Conservation (phyloP, 1,139 yeast species). For the Yarrowia galli region DNA sequence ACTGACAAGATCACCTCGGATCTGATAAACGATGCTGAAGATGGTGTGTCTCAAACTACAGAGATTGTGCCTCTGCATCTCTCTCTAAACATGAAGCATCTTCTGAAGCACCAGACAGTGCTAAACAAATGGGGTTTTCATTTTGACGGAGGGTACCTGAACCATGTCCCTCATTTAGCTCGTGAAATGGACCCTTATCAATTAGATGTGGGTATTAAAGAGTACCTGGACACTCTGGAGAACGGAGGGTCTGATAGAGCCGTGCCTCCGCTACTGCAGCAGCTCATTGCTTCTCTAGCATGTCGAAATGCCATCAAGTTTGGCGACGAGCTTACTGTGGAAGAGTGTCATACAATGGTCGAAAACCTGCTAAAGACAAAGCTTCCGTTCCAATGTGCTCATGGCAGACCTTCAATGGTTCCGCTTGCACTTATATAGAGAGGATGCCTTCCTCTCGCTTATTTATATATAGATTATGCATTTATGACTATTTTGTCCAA, state of each 20-base stretch:
- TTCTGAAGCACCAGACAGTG: constrained; percentile 1
- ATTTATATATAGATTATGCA: neutral
- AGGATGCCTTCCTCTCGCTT: neutral
- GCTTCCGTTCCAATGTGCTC: constrained; percentile 83
- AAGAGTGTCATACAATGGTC: constrained; percentile 59
- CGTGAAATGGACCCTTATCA: constrained; percentile 15
- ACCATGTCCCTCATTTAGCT: constrained; percentile 2
- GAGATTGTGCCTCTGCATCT: constrained; percentile 13
- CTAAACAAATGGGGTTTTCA: constrained; percentile 4
- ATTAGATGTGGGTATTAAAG: neutral
- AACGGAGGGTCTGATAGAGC: constrained; percentile 37
- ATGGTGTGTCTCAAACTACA: neutral
- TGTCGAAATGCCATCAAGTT: constrained; percentile 78
- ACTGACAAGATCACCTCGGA: neutral
- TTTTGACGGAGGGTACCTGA: constrained; percentile 7
- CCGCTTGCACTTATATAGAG: constrained; percentile 55
- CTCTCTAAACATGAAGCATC: constrained; percentile 7
- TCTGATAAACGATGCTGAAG: neutral
- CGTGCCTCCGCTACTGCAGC: constrained; percentile 53
- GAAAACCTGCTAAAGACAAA: constrained; percentile 57
- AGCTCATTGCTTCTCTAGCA: constrained; percentile 65
- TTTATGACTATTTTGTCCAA: neutral
- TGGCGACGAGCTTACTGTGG: constrained; percentile 60
- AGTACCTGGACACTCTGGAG: constrained; percentile 3
- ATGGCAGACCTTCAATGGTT: constrained; percentile 78